A percentile compares a stretch with the other conserved stretches of the same genome.
Conservation (phyloP, 73 alveolate species). For the Durusdinium trenchii region DNA sequence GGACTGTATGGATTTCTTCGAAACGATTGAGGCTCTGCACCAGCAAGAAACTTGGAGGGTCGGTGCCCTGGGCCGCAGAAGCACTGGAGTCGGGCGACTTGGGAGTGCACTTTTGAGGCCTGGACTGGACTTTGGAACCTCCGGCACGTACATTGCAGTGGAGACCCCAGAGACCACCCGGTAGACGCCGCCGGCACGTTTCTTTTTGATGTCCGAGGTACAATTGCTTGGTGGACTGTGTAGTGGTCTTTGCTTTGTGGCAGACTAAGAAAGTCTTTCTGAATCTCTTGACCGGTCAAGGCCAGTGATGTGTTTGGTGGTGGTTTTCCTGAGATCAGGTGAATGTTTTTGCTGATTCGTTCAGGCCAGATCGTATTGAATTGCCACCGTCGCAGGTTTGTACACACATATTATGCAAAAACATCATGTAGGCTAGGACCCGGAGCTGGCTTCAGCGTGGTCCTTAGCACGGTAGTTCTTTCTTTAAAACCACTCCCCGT, state of each 20-base stretch:
- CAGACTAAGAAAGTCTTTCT: background rate
- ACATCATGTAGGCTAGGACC: constrained; percentile 91
- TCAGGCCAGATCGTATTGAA: constrained; percentile 21
- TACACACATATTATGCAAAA: too few relatives aligned
- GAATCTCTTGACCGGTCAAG: background rate
- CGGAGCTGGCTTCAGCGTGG: constrained; percentile 79
- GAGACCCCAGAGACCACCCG: background rate
- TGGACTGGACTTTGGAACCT: constrained; percentile 52
- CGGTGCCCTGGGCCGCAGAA: too few relatives aligned
- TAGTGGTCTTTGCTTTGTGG: constrained; percentile 61
- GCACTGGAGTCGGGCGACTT: too few relatives aligned
- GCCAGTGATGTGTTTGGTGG: background rate
- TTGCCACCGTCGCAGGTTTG: background rate
- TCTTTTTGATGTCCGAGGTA: background rate
- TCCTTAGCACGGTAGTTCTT: background rate
- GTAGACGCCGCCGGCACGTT: background rate
- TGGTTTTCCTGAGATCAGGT: background rate
- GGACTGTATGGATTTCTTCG: too few relatives aligned
- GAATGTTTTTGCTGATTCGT: constrained; percentile 70
- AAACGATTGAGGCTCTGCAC: too few relatives aligned
- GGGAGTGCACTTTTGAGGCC: too few relatives aligned
- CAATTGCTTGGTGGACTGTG: constrained; percentile 55
- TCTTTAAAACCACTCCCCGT: background rate
- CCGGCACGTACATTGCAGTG: constrained; percentile 15
- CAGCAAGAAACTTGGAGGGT: too few relatives aligned